phyloP scores from a whole-genome alignment of 2,329 filamentous ascomycete species.

The Eurotiales sp. region DNA sequence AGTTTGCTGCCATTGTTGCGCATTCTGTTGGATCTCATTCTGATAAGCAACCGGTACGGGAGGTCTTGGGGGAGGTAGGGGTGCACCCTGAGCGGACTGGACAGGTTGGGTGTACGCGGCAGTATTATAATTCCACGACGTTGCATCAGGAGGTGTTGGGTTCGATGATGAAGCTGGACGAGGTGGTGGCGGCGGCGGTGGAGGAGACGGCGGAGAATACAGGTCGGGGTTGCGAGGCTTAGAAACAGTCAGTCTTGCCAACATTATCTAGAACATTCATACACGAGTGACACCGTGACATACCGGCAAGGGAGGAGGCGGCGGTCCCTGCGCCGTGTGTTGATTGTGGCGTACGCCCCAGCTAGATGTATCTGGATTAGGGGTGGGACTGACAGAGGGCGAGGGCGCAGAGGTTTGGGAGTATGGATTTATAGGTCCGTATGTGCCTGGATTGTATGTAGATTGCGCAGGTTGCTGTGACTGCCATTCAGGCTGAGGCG shows the following conservation, averaged over 20 bases:
- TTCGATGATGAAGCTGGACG: conserved; percentile 5
- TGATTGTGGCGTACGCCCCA: conserved; percentile 45
- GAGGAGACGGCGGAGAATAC: conserved; percentile 7
- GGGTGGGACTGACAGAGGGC: conserved; percentile 19
- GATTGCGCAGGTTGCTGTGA: conserved; percentile 18
- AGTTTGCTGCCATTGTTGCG: conserved; percentile 24
- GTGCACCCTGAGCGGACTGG: conserved; percentile 13
- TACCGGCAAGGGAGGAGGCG: conserved; percentile 37
- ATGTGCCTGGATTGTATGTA: conserved; percentile 33
- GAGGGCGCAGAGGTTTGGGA: conserved; percentile 19
- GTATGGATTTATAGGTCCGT: conserved; percentile 30
- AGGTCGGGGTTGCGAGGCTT: conserved; percentile 10
- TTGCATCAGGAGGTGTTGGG: conserved; percentile 1
- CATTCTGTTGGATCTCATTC: conserved; percentile 23
- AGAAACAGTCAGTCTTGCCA: not conserved
- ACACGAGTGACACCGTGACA: conserved; percentile 5
- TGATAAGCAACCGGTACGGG: conserved; percentile 39
- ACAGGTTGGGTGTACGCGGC: conserved; percentile 1
- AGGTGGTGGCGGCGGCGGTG: conserved; percentile 1
- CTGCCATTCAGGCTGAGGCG: conserved; percentile 37
- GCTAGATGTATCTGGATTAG: conserved; percentile 29
- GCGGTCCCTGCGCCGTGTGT: conserved; percentile 17
- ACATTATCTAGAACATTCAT: not conserved
- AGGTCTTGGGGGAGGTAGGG: conserved; percentile 36
- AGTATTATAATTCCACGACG: conserved; percentile 17